Evolutionary conservation across 306 rosid species (phyloP).

Genomic region (Quercus suber): DNA sequence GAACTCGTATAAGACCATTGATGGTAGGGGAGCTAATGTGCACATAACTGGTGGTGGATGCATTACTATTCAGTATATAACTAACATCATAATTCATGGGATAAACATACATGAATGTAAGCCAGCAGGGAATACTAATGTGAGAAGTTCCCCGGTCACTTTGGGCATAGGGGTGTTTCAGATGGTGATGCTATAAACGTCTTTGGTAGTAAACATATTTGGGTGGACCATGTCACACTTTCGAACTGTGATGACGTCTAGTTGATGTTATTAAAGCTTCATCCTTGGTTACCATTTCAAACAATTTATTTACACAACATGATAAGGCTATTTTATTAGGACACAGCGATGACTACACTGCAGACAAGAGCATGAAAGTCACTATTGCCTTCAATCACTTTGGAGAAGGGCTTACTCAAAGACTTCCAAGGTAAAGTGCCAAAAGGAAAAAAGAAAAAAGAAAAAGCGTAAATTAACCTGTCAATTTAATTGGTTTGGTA

Average conservation of each 20-base stretch:
- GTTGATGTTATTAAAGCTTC: conserved; percentile 86
- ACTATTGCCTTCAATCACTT: conserved; percentile 96
- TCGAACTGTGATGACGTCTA: conserved; percentile 76
- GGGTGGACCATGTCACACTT: conserved; percentile 92
- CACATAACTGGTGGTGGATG: conserved; percentile 97
- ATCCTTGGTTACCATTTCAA: conserved; percentile 75
- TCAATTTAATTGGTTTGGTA: too few species aligned
- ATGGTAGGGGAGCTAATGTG: conserved; percentile 89
- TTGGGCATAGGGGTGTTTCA: conserved; percentile 80
- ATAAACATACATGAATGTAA: conserved; percentile 82
- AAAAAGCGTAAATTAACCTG: neutral
- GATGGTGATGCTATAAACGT: conserved; percentile 94
- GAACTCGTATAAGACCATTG: conserved; percentile 92
- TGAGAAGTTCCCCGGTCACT: conserved; percentile 72
- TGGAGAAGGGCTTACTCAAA: conserved; percentile 93
- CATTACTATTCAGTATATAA: conserved; percentile 81
- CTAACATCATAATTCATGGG: conserved; percentile 81
- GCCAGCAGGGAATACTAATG: conserved; percentile 83
- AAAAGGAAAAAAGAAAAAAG: neutral
- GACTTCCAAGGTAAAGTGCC: conserved; percentile 84
- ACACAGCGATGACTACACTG: conserved; percentile 70
- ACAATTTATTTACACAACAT: conserved; percentile 94
- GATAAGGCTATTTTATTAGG: conserved; percentile 93
- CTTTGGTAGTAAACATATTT: conserved; percentile 82
- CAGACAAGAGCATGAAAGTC: conserved; percentile 94